Base-by-base conservation (phyloP, 306 rosid species). In the Begonia fuchsioides region DNA sequence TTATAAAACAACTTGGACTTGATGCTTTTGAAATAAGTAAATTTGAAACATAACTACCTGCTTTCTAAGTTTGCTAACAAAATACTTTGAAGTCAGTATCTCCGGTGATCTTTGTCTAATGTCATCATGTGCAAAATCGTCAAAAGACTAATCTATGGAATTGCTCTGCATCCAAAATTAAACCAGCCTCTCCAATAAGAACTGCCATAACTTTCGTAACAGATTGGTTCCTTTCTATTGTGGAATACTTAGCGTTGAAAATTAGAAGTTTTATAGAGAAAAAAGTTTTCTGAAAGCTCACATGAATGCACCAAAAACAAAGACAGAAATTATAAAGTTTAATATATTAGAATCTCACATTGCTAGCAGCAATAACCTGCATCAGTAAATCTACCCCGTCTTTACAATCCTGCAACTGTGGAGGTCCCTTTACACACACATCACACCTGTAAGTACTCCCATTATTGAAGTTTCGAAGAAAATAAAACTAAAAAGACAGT, bases 371-470 rank as follows among this genome's bases (percentile, higher is more conserved):
- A 55, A 88, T 62, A 47, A 75, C 72, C 75, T 68, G 86, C 53
- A 84, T 70, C 15, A 88, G 64, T 57, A 61, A 53, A 62, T 66
- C 59, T 3, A 84, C 82, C 64, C 84, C 95, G 72, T 84, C 93
- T 60, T 60, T 84, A 68, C 84, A 50, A 68, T 88, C 67, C 67
- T 74, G 75, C 71, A 48, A n/a, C 76, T 68, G 69, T 57, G 95
- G 97, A 47, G 86, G 90, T 57, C 90, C 95, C 39, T 70, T 63
- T 45, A 47, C 67, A 55, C 97, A 88, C 32, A 81, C 79, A 62
- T 88, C 97, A 68, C 97, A 88, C 70, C 97, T 88, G 73, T 68
- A 63, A 43, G 40, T 39, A 38, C n/a, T 38, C 47, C 35, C 45
- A 57, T 26, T 5, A 26, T 47, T 14, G 17, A 56, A 9, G n/a